Conservation (phyloP, 2,329 filamentous ascomycete genomes). For the Ascosphaera acerosa region DNA sequence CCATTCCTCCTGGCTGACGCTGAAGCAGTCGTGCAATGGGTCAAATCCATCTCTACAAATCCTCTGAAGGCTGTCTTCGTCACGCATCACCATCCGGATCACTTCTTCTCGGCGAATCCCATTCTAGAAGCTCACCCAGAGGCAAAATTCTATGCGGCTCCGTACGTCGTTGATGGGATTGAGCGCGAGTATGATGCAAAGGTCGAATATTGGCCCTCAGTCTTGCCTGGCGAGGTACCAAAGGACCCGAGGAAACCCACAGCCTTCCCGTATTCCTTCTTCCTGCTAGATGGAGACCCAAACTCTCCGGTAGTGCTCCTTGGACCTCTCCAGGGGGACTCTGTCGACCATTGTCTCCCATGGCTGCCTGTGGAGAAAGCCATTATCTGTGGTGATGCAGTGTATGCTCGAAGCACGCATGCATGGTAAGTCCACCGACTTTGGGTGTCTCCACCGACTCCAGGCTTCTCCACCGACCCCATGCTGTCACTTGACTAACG, state of each 20-base stretch:
- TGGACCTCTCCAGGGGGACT: slow-evolving; percentile 12
- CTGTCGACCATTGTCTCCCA: slow-evolving; percentile 11
- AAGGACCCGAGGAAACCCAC: slow-evolving; percentile 9
- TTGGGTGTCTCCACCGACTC: no score
- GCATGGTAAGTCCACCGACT: slow-evolving; percentile 9
- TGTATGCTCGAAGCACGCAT: slow-evolving; percentile 13
- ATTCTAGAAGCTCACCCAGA: slow-evolving; percentile 10
- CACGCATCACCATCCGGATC: slow-evolving; percentile 14
- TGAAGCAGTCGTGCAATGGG: slow-evolving; percentile 9
- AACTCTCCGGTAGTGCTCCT: slow-evolving; percentile 9
- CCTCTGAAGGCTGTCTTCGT: slow-evolving; percentile 12
- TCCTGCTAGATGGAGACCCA: slow-evolving; percentile 9
- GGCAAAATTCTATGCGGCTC: slow-evolving; percentile 8
- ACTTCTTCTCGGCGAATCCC: slow-evolving; percentile 12
- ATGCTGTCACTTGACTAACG: no score
- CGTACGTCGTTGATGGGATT: slow-evolving; percentile 11
- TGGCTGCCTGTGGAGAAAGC: slow-evolving; percentile 10
- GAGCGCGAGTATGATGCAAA: slow-evolving; percentile 14
- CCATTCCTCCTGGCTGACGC: slow-evolving; percentile 13
- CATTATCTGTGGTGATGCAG: slow-evolving; percentile 10
- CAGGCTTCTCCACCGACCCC: no score
- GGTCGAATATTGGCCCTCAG: slow-evolving; percentile 10
- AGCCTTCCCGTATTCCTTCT: slow-evolving; percentile 10
- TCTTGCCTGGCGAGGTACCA: slow-evolving; percentile 10
- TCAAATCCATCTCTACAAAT: slow-evolving; percentile 7